Evolutionary conservation across 83 land plant species (phyloP).

Genomic region (Thuja plicata): DNA sequence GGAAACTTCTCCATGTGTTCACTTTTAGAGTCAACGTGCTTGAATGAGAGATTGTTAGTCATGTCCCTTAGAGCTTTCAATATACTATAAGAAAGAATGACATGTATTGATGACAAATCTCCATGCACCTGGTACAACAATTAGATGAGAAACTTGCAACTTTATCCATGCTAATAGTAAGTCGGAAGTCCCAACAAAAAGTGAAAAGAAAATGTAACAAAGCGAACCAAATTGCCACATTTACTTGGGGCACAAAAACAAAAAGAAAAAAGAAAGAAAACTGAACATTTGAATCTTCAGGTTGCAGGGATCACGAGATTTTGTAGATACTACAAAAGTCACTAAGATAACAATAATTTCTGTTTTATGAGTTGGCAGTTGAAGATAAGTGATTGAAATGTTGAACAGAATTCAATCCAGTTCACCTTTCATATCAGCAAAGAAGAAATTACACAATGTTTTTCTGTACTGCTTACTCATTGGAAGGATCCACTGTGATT

Average conservation of each 20-base stretch:
- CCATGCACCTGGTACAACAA: conserved; percentile 2
- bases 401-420: not conserved
- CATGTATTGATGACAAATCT: not conserved
- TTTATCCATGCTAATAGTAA: not conserved
- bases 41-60: not conserved
- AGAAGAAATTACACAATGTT: not conserved
- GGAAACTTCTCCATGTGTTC: not conserved
- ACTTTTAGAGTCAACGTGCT: not conserved
- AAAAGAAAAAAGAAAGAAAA: not conserved
- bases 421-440: not conserved
- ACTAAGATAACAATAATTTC: not conserved
- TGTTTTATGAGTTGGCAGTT: not conserved
- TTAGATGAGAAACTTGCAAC: not conserved
- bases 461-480: too few relatives aligned
- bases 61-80: conserved; percentile 6
- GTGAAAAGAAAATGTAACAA: not conserved
- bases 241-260: not conserved
- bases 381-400: not conserved
- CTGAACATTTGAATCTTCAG: not conserved
- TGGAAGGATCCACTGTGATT: not conserved
- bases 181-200: not conserved
- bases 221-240: not conserved
- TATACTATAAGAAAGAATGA: not conserved
- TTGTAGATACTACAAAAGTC: not conserved
- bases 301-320: not conserved